A percentile compares a stretch with the other conserved stretches of the same genome.
Conservation (phyloP, 2,329 filamentous ascomycete genomes). For the Coniochaeta ligniaria region DNA sequence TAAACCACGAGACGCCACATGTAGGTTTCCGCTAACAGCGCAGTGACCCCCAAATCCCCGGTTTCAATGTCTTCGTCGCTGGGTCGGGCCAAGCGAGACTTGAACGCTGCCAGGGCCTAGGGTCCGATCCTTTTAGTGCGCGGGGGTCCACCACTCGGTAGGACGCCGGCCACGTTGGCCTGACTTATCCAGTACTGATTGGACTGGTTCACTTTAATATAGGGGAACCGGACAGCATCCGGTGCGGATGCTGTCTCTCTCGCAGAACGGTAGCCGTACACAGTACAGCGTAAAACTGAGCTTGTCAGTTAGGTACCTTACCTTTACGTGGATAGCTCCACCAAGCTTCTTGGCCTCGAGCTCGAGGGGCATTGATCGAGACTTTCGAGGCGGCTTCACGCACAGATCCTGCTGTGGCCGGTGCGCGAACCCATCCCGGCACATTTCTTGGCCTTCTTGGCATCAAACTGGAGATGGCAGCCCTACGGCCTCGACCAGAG, state of each 20-base stretch:
- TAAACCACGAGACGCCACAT: neutral
- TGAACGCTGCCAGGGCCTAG: neutral
- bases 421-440: neutral
- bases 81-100: neutral
- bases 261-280: neutral
- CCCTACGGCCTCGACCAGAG: neutral
- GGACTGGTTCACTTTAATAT: neutral
- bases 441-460: neutral
- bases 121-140: neutral
- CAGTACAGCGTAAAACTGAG: neutral
- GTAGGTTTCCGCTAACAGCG: neutral
- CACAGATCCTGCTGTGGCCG: neutral
- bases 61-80: neutral
- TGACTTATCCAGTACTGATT: neutral
- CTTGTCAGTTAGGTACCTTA: neutral
- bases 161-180: neutral
- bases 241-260: neutral
- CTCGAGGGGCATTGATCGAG: neutral
- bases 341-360: neutral
- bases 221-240: neutral
- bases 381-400: neutral
- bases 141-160: neutral
- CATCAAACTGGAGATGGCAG: neutral
- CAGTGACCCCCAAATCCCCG: neutral
- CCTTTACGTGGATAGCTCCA: neutral